phyloP scores from a whole-genome alignment of 192 early-diverging fungal species.

The Phycomyces nitens region DNA sequence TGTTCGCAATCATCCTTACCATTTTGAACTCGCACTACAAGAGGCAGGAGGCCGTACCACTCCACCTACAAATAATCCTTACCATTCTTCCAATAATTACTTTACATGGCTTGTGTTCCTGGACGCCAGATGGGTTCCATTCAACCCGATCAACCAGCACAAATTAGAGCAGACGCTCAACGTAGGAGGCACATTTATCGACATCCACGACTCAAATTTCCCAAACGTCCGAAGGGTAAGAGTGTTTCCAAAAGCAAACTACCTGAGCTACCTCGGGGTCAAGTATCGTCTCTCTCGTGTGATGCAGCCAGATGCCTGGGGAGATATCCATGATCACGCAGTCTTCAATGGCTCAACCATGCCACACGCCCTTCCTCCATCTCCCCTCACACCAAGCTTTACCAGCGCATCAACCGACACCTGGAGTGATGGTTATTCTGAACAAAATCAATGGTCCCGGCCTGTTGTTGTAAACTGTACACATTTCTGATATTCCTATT shows the following conservation, averaged over 20 bases:
- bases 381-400: too few species aligned
- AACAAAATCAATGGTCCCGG: too few species aligned
- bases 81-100: not conserved
- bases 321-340: slow-evolving; percentile 1
- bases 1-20: slow-evolving; percentile 23
- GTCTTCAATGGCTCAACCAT: not conserved
- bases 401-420: too few species aligned
- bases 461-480: too few species aligned
- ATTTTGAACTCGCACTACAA: slow-evolving; percentile 22
- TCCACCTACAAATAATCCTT: not conserved
- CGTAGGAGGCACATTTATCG: slow-evolving; percentile 26
- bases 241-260: slow-evolving; percentile 29
- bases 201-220: slow-evolving; percentile 24
- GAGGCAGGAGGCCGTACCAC: slow-evolving; percentile 2
- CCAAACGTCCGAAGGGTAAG: slow-evolving; percentile 24
- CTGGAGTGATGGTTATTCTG: too few species aligned
- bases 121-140: slow-evolving; percentile 17
- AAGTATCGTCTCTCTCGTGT: slow-evolving; percentile 26
- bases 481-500: too few species aligned
- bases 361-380: too few species aligned
- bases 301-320: slow-evolving; percentile 28
- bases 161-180: slow-evolving; percentile 27
- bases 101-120: slow-evolving; percentile 28
- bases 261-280: slow-evolving; percentile 30
- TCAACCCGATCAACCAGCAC: slow-evolving; percentile 19